phyloP scores from a whole-genome alignment of 257 asterid species.

The Paraleonurus japonicus region DNA sequence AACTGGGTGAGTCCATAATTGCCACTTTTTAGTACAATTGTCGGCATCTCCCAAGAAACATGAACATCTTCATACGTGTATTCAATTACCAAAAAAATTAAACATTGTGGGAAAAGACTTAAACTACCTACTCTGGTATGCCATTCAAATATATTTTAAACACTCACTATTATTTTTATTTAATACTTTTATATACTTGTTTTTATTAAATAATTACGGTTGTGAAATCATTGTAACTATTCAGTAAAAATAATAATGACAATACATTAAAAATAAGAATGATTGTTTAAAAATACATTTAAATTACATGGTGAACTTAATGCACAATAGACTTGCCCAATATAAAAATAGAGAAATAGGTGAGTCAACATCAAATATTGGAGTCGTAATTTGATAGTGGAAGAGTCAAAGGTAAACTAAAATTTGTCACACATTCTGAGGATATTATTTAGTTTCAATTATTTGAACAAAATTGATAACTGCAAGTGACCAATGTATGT shows the following conservation, averaged over 20 bases:
- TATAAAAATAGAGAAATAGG: background rate
- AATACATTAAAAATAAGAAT: too few species aligned
- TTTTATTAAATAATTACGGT: too few species aligned
- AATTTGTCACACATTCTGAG: background rate
- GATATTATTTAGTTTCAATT: conserved; percentile 21
- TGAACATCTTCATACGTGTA: background rate
- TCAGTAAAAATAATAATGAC: too few species aligned
- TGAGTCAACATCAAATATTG: conserved; percentile 15
- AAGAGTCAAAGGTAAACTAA: conserved; percentile 8
- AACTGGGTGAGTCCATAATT: background rate
- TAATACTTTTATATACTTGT: too few species aligned
- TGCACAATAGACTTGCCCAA: too few species aligned
- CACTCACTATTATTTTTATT: too few species aligned
- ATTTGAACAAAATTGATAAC: background rate
- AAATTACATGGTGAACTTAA: too few species aligned
- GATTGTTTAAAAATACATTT: too few species aligned
- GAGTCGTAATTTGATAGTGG: conserved; percentile 5
- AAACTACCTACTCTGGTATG: too few species aligned
- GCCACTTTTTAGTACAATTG: background rate
- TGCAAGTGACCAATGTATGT: conserved; percentile 20
- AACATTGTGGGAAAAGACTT: background rate
- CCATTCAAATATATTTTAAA: too few species aligned
- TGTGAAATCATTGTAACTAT: too few species aligned
- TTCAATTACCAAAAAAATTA: too few species aligned
- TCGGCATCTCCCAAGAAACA: background rate